Conservation (phyloP, 305 asterid species). For the Rubia balearica region DNA sequence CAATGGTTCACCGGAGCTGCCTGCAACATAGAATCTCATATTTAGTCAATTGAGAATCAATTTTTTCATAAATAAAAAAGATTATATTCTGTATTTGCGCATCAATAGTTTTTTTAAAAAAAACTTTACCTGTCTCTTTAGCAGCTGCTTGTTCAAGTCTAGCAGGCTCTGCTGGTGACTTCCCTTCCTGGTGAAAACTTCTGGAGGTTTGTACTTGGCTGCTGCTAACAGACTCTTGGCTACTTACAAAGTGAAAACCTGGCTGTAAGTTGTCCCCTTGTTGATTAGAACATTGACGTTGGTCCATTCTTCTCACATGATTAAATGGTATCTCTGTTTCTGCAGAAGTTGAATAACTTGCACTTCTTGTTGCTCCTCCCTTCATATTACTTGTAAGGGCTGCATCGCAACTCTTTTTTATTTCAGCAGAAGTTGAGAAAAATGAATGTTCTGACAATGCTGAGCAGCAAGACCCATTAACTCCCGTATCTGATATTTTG, state of each 20-base stretch:
- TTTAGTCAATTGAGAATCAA: slow-evolving; percentile 22
- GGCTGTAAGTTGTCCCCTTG: slow-evolving; percentile 23
- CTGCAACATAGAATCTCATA: slow-evolving; percentile 25
- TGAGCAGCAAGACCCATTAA: slow-evolving; percentile 32
- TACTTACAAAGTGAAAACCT: slow-evolving; percentile 23
- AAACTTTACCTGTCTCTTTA: slow-evolving; percentile 36
- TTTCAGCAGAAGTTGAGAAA: slow-evolving; percentile 31
- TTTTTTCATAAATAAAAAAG: slow-evolving; percentile 10
- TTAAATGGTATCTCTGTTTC: slow-evolving; percentile 23
- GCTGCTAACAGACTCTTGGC: slow-evolving; percentile 25
- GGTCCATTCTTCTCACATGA: slow-evolving; percentile 29
- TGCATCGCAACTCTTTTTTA: slow-evolving; percentile 25
- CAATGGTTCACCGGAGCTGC: slow-evolving; percentile 26
- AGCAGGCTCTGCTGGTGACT: slow-evolving; percentile 23
- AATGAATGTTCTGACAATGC: slow-evolving; percentile 34
- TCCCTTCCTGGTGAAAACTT: slow-evolving; percentile 29
- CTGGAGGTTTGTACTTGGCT: slow-evolving; percentile 27
- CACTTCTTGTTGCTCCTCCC: slow-evolving; percentile 30
- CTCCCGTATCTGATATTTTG: slow-evolving; percentile 36
- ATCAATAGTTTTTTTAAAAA: slow-evolving; percentile 9
- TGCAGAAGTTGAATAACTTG: slow-evolving; percentile 23
- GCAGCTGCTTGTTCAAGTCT: slow-evolving; percentile 35
- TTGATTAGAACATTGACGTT: slow-evolving; percentile 20
- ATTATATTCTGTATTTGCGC: slow-evolving; percentile 5
- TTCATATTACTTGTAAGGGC: slow-evolving; percentile 18